phyloP scores from a whole-genome alignment of 2,329 filamentous ascomycete species.

The Aspergillus fumigatus region DNA sequence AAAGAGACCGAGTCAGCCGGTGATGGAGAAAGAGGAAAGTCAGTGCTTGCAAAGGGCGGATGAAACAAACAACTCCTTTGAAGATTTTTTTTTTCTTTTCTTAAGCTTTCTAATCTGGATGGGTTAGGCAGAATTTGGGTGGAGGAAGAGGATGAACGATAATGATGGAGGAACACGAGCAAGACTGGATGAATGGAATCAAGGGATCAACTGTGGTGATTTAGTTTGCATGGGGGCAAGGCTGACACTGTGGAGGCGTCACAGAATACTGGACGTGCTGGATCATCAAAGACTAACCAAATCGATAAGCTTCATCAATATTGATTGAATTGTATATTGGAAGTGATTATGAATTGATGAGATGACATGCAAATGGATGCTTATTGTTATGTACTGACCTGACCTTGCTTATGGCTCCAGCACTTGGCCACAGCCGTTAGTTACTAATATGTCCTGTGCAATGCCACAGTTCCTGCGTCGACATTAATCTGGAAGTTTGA shows the following conservation, averaged over 20 bases:
- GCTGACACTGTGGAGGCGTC: constrained; percentile 1
- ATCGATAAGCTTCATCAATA: neutral
- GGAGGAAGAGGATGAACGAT: constrained; percentile 5
- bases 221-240: constrained; percentile 4
- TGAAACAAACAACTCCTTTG: neutral
- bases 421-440: neutral
- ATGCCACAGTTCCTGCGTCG: neutral
- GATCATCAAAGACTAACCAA: neutral
- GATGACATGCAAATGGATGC: neutral
- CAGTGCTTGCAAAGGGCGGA: constrained; percentile 6
- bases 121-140: constrained; percentile 3
- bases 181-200: constrained; percentile 3
- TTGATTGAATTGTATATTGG: neutral
- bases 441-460: neutral
- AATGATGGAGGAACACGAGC: constrained; percentile 2
- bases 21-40: constrained; percentile 11
- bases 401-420: neutral
- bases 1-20: constrained; percentile 10
- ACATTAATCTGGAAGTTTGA: neutral
- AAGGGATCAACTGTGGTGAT: constrained; percentile 4
- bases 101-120: neutral
- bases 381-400: neutral
- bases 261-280: neutral
- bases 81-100: neutral
- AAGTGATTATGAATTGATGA: neutral